Base-by-base conservation (phyloP, 306 rosid genomes). In the Dicorynia guianensis region DNA sequence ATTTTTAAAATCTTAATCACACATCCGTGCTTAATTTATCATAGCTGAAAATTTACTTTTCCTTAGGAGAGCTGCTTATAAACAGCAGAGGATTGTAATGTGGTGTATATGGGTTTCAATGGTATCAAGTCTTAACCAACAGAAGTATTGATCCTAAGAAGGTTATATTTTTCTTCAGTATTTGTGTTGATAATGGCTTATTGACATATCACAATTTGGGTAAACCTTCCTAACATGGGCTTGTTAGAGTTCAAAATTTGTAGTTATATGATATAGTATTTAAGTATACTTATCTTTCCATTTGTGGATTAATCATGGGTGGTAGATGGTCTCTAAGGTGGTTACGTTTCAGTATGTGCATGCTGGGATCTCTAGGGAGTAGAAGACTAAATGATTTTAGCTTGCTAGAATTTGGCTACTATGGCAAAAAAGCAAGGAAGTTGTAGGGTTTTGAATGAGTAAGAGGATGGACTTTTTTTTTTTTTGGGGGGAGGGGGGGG, bases 311-410 rank as follows among this genome's bases (percentile, higher is more conserved):
- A 44, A 61, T 71, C 10, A 30, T 59, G 19, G 43, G 20, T 17
- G 9, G 38, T 57, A 19, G 10, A 76, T 48, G 62, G 54, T 69
- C 39, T 59, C 43, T 10, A 59, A 7, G 58, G 57, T 34, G 14
- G 42, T 47, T 39, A 38, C 18, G 56, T 33, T 66, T 77, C 40
- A 72, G 34, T 35, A 52, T 65, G 55, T 60, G 62, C 67, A 58
- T 44, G 67, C 56, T 52, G 19, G 43, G 59, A 46, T 64, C 20
- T 49, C 67, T 59, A 10, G 44, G 63, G 30, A 54, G 17, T 60
- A 46, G 12, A 11, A 48, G 58, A 25, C 30, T 25, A 25, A 25
- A 25, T 25, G 30, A 58, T 15, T 6, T 44, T 35, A 40, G 46
- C 46, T 40, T 6, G 58, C 17, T 44, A 25, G 11, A 62, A 36